Percentiles rank a stretch among this genome's conserved stretches.
Conservation (phyloP, 495 filamentous ascomycete species). For the Hypoxylon perforatum region DNA sequence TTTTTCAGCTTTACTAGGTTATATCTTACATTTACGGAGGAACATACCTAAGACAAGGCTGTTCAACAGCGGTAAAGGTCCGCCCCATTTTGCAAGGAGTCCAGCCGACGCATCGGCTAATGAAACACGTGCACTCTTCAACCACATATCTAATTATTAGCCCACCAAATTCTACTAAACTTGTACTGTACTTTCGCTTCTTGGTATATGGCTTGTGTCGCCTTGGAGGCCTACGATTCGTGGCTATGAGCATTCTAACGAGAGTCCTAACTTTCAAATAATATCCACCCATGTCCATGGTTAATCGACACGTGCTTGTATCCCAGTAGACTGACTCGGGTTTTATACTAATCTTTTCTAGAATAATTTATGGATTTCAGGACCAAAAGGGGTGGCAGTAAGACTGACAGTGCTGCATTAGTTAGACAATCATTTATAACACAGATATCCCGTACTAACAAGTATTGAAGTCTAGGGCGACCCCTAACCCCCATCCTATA, state of each 20-base stretch:
- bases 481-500: too few relatives aligned
- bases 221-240: conserved; percentile 14
- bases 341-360: neutral
- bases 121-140: conserved; percentile 10
- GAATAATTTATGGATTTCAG: neutral
- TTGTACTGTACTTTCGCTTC: conserved; percentile 10
- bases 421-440: neutral
- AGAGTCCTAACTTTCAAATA: conserved; percentile 6
- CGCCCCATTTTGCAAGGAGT: conserved; percentile 1
- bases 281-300: neutral
- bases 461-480: too few relatives aligned
- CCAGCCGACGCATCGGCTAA: neutral
- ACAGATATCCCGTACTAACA: too few relatives aligned
- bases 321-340: neutral
- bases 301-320: too few relatives aligned
- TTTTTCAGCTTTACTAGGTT: neutral
- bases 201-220: neutral
- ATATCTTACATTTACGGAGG: conserved; percentile 13
- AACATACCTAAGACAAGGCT: conserved; percentile 5
- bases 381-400: neutral
- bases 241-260: conserved; percentile 25
- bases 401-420: neutral
- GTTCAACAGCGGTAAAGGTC: neutral
- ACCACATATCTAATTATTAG: neutral
- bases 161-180: conserved; percentile 4